Percentiles rank a stretch among this genome's conserved stretches.
These are phyloP conservation scores for Linaria vulgaris DNA, from an alignment of 257 asterid species.

Conservation along the genomic window DNA sequence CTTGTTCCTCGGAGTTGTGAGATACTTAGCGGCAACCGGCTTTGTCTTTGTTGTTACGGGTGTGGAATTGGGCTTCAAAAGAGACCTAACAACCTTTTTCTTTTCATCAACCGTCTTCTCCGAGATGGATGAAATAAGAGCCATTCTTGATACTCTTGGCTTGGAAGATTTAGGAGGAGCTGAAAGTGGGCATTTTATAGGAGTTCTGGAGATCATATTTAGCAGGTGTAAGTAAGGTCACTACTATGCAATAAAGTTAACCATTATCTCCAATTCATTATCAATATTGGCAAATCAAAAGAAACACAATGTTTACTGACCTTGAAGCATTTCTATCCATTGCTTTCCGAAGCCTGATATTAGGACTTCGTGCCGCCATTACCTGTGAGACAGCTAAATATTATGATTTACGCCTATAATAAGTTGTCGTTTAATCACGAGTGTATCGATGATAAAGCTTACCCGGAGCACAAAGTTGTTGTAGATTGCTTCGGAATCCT, in stretches of 20 bases:
- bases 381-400: constrained; percentile 45
- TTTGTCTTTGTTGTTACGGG: constrained; percentile 61
- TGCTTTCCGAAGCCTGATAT: constrained; percentile 64
- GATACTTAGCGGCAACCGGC: constrained; percentile 86
- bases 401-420: not conserved
- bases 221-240: not conserved
- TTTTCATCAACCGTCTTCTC: constrained; percentile 43
- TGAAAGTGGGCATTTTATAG: constrained; percentile 70
- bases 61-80: constrained; percentile 44
- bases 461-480: constrained; percentile 88
- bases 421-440: constrained; percentile 3
- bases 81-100: constrained; percentile 37
- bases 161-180: constrained; percentile 84
- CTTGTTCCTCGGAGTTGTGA: constrained; percentile 85
- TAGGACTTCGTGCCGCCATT: constrained; percentile 98
- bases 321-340: constrained; percentile 63
- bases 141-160: constrained; percentile 60
- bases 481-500: constrained; percentile 82
- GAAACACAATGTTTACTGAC: constrained; percentile 30
- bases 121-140: constrained; percentile 54
- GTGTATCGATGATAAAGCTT: constrained; percentile 30
- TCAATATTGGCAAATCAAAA: not conserved
- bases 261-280: not conserved
- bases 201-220: constrained; percentile 44
- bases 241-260: not conserved